A percentile compares a stretch with the other conserved stretches of the same genome.
Evolutionary conservation across 148 eudicot species (phyloP).

Genomic region (Persicaria tinctoria): DNA sequence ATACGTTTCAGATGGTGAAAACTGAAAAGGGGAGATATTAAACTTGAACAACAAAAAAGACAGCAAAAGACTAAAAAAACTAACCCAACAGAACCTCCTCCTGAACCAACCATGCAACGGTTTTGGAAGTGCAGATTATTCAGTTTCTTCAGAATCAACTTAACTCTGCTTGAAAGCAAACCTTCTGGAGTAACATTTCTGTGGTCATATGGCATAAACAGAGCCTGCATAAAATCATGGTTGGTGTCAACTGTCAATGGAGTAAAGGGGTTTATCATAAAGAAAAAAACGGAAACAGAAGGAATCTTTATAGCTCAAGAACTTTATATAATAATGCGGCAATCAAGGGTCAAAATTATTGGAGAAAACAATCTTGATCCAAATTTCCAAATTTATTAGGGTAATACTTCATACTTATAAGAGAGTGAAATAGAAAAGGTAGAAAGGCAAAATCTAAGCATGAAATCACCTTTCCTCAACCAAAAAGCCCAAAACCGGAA

Average conservation of each 20-base stretch:
- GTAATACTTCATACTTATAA: not conserved
- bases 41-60: not conserved
- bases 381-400: not conserved
- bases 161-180: constrained; percentile 47
- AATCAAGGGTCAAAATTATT: not conserved
- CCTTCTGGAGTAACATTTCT: constrained; percentile 85
- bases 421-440: not conserved
- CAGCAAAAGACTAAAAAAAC: constrained; percentile 2
- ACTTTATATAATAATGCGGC: not conserved
- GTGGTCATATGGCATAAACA: constrained; percentile 99
- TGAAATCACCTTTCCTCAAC: not conserved
- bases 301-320: not conserved
- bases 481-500: not conserved
- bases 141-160: constrained; percentile 55
- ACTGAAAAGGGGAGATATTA: not conserved
- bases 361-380: not conserved
- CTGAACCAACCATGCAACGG: constrained; percentile 86
- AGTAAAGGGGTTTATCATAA: not conserved
- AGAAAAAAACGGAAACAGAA: not conserved
- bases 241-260: not conserved
- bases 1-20: not conserved
- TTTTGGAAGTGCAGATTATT: constrained; percentile 73
- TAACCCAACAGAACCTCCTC: constrained; percentile 98
- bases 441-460: not conserved
- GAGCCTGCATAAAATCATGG: constrained; percentile 39